phyloP scores from a whole-genome alignment of 1,284 basidiomycete genomes.

The Marasmius fiardii region DNA sequence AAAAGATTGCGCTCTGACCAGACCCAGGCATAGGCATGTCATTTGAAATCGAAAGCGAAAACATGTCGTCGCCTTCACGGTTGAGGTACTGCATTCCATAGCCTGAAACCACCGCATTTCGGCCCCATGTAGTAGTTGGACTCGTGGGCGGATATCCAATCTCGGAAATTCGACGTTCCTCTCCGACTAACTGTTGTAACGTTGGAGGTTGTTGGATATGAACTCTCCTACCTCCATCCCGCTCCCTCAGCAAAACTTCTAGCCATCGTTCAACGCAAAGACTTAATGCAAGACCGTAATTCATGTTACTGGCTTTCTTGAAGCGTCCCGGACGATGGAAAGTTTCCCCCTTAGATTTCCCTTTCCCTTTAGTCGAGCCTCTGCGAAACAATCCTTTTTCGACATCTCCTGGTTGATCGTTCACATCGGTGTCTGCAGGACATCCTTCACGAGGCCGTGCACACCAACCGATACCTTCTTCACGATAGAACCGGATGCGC shows the following conservation, averaged over 20 bases:
- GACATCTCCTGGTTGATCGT: conserved; percentile 5
- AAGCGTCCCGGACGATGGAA: conserved; percentile 13
- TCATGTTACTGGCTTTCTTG: conserved; percentile 15
- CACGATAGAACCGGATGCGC: conserved; percentile 75
- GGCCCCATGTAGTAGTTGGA: neutral
- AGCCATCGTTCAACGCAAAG: conserved; percentile 11
- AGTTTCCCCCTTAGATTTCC: neutral
- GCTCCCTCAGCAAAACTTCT: conserved; percentile 2
- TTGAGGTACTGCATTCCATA: conserved; percentile 16
- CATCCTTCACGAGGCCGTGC: conserved; percentile 50
- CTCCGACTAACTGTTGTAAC: neutral
- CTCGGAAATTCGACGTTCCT: neutral
- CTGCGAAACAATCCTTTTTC: conserved; percentile 8
- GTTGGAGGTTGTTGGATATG: neutral
- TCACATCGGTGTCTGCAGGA: conserved; percentile 5
- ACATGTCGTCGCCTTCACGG: conserved; percentile 16
- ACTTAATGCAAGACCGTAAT: conserved; percentile 10
- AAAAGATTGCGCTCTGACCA: neutral
- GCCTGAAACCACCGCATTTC: conserved; percentile 2
- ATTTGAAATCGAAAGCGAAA: neutral
- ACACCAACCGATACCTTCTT: conserved; percentile 80
- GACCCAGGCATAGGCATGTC: neutral
- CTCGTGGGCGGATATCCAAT: neutral
- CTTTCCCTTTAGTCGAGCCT: neutral
- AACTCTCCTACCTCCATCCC: neutral